Evolutionary conservation across 345 rosid species (phyloP).

Genomic region (Mallotus nudiflorus): DNA sequence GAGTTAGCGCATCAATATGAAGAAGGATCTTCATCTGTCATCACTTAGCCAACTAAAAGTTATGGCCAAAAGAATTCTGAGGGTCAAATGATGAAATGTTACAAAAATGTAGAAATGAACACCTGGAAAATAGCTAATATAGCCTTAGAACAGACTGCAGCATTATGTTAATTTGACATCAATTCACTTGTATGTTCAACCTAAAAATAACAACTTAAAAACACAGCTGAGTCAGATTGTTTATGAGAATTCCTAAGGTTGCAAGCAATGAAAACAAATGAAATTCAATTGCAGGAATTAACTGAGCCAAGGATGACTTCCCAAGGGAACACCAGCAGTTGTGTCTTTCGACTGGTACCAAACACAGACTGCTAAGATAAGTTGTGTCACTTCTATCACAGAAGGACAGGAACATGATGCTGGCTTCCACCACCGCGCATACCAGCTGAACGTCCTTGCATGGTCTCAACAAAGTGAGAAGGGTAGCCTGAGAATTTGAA

Average conservation of each 20-base stretch:
- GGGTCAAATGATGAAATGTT: constrained; percentile 18
- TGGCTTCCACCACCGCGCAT: constrained; percentile 41
- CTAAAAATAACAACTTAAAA: background rate
- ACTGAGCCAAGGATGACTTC: constrained; percentile 97
- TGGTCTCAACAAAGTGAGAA: constrained; percentile 33
- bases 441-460: constrained; percentile 35
- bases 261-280: constrained; percentile 16
- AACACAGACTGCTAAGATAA: constrained; percentile 26
- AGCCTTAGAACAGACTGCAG: background rate
- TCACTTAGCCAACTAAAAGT: too few relatives aligned
- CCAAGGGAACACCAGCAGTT: constrained; percentile 55
- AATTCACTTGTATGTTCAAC: constrained; percentile 9
- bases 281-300: constrained; percentile 24
- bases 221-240: background rate
- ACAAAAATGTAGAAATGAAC: constrained; percentile 13
- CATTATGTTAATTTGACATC: constrained; percentile 1
- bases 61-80: background rate
- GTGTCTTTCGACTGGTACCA: constrained; percentile 18
- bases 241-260: constrained; percentile 4
- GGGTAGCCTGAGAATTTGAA: constrained; percentile 54
- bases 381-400: constrained; percentile 33
- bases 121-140: background rate
- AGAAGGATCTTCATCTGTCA: too few relatives aligned
- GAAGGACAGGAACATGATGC: constrained; percentile 44
- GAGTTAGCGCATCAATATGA: too few relatives aligned